Evolutionary conservation across 2,329 filamentous ascomycete species (phyloP).

Genomic region (Penicillium sp.): DNA sequence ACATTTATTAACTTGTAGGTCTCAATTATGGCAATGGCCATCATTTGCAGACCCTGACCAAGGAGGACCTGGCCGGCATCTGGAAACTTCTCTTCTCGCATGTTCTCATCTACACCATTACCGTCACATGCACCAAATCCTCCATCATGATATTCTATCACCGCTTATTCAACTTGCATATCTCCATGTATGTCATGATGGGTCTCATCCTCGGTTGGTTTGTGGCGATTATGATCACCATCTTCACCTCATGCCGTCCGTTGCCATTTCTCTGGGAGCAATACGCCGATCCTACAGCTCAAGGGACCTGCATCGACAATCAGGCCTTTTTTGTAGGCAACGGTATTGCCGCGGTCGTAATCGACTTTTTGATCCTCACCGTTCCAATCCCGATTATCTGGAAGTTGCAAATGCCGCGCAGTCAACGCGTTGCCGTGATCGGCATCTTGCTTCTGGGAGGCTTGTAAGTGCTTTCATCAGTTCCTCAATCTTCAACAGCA

Average conservation of each 20-base stretch:
- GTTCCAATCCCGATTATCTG: conserved; percentile 29
- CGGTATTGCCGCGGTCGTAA: conserved; percentile 26
- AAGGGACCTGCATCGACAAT: conserved; percentile 26
- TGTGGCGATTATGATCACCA: conserved; percentile 17
- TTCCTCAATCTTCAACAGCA: too few species aligned
- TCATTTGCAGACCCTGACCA: conserved; percentile 12
- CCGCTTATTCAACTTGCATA: conserved; percentile 28
- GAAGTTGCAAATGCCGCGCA: conserved; percentile 25
- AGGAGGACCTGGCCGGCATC: conserved; percentile 5
- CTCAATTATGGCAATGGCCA: conserved; percentile 12
- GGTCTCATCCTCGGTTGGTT: conserved; percentile 22
- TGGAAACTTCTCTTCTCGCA: conserved; percentile 29
- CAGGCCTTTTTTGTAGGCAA: conserved; percentile 24
- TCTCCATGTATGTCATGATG: conserved; percentile 21
- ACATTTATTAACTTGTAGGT: conserved; percentile 1
- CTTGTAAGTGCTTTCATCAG: conserved; percentile 21
- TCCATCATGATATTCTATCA: conserved; percentile 33
- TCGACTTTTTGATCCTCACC: conserved; percentile 29
- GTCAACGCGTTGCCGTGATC: conserved; percentile 26
- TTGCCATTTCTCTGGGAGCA: conserved; percentile 4
- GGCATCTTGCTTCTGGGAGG: conserved; percentile 29
- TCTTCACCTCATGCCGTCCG: conserved; percentile 2
- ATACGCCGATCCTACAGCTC: conserved; percentile 1
- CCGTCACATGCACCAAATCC: conserved; percentile 28
- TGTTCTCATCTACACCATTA: conserved; percentile 27